Evolutionary conservation across 805 yeast species (phyloP), one percentile per base, ranked within the genome.

Genomic region (Yarrowia divulgata): DNA sequence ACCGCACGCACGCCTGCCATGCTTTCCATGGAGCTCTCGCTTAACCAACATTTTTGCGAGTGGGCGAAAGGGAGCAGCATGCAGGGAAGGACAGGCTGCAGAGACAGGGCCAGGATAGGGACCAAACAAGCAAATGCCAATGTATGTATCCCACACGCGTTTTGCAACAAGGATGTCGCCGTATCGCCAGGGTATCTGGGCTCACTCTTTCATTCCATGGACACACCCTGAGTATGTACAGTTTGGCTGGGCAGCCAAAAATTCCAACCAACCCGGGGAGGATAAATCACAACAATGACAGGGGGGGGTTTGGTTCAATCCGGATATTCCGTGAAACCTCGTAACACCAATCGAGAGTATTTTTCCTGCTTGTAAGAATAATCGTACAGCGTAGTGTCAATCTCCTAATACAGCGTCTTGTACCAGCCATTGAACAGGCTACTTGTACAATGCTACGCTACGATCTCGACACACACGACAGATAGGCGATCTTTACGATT

Each of bases 51-150:
- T 54, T 16, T 54, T 54, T 43, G 8, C 14, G 19, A 13, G 58
- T 54, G 58, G 58, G 58, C 58, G 58, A 54, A 54, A 37, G 58
- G 43, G 18, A 19, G 57, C n/a, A 6, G 45, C 60, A 54, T 54
- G 60, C 60, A 54, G 60, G 60, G 60, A 18, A 54, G 60, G 29
- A 8, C 34, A 39, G 7, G 45, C 39, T 39, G 60, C 60, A 54
- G 60, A 29, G 42, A 37, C 60, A 54, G 60, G 60, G 45, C 60
- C 45, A 54, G 60, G 45, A 54, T 23, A 54, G 60, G 45, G 60
- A 19, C 35, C 35, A 54, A 54, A 39, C 43, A 54, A 54, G 58
- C 58, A 54, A 54, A 19, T 12, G 39, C 45, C 42, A 34, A 54
- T 54, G 57, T 54, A 13, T 54, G 60, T 37, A 37, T 12, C 10